Evolutionary conservation across 768 basidiomycete genomes (phyloP).

Genomic region (Pulveroboletus sp.): DNA sequence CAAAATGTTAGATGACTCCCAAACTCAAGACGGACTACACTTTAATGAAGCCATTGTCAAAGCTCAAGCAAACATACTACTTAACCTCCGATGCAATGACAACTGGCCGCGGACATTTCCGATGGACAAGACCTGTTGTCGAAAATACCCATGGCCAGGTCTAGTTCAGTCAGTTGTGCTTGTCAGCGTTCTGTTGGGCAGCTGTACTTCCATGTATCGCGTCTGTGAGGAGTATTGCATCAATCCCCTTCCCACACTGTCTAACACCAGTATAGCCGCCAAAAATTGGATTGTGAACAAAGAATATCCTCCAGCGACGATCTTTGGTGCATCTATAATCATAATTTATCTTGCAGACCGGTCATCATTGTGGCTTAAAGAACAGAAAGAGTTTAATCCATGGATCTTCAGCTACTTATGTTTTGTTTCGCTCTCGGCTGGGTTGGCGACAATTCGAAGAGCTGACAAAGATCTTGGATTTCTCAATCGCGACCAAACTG

Average conservation of each 20-base stretch:
- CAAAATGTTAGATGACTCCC: conserved; percentile 63
- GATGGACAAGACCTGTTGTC: conserved; percentile 78
- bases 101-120: conserved; percentile 58
- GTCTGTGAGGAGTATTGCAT: conserved; percentile 20
- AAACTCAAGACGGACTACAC: conserved; percentile 86
- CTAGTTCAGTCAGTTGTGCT: conserved; percentile 55
- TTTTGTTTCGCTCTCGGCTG: conserved; percentile 50
- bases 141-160: conserved; percentile 66
- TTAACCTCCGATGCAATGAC: conserved; percentile 83
- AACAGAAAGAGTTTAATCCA: conserved; percentile 79
- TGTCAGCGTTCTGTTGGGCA: conserved; percentile 43
- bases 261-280: conserved; percentile 16
- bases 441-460: conserved; percentile 63
- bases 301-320: conserved; percentile 40
- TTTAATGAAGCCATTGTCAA: conserved; percentile 61
- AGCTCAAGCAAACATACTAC: conserved; percentile 72
- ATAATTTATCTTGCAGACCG: conserved; percentile 79
- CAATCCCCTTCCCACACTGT: conserved; percentile 6
- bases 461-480: conserved; percentile 84
- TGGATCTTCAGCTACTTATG: conserved; percentile 65
- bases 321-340: conserved; percentile 65
- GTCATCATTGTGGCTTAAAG: conserved; percentile 85
- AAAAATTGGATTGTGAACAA: conserved; percentile 17
- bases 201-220: conserved; percentile 46
- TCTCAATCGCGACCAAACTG: conserved; percentile 88